Base-by-base conservation (phyloP, 2,329 filamentous ascomycete genomes). In the Penicillium sp. region DNA sequence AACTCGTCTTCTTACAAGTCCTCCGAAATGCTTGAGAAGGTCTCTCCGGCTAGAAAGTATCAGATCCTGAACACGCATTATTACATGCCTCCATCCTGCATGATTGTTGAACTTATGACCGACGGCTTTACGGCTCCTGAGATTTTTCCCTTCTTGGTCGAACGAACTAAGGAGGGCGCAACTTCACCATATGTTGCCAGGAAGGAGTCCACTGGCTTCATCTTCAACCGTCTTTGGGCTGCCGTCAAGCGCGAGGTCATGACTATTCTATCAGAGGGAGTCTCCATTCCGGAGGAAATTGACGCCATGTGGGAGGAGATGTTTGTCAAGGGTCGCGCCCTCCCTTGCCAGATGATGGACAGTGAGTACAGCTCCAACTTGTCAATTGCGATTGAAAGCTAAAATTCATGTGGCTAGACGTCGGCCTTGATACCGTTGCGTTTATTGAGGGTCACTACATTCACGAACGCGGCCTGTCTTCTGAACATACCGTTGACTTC, bases 201-300 rank as follows among this genome's bases (percentile, higher is more conserved):
- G 6, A 79, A 77, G 49, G 78, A 84, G 59, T 82, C 80, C 0
- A 82, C 81, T 0, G 70, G 82, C 0, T 80, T 84, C 61, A 80
- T 85, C 38, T 81, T 83, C 63, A 84, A 85, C 53, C 78, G 82
- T 0, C 67, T 85, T 0, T 85, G 82, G 82, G 83, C 82, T 0
- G 82, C 82, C 0, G 74, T 85, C n/a, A 84, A 84, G 67, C 74
- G 83, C 2, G 82, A 85, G 61, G 68, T 71, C 0, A 59, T 84
- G 50, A 76, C 68, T 0, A 80, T 84, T 10, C 60, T 84, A 2
- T 72, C 78, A 0, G 82, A 84, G 51, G 82, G 75, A 0, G 80
- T 84, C 0, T 75, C 77, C 0, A 73, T 70, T 0, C 80, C 82
- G 0, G 69, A 76, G n/a, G 77, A 82, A 53, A 78, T 84, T 27